Evolutionary conservation across 345 rosid species (phyloP), one percentile per base, ranked within the genome.

Genomic region (Bruguiera sexangula): DNA sequence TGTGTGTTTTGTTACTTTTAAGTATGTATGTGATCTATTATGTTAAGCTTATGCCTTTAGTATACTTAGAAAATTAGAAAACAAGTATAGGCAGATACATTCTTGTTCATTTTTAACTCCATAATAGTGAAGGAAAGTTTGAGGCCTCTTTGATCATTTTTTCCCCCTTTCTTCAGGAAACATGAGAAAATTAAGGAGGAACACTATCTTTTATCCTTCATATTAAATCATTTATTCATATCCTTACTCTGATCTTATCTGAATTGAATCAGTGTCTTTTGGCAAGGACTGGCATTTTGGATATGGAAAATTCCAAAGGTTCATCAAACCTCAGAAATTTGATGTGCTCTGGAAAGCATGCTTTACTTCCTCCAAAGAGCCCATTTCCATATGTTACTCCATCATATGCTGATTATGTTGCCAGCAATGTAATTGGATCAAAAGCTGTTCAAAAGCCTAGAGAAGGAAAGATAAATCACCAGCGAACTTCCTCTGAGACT

Each of bases 401-500:
- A 6, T 69, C 90, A 24, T 90, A 79, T 75, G 78, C 79, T 57
- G 99, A 96, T 70, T 83, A 80, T 85, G 74, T 78, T 34, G 88
- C 96, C 6, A 72, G 74, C 69, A 79, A 75, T 76, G 74, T 79
- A 55, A 73, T 76, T 75, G 91, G 96, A 78, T 80, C 89, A 58
- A 92, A 89, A 81, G 81, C 82, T 8, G 79, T 78, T 69, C 98
- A 84, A 66, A 96, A 88, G 82, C 87, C 85, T n/a, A 82, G 80
- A 50, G 87, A 84, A 50, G 86, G 83, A 66, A 82, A 77, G 63
- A 27, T 73, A 8, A 89, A 85, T 73, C 98, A 90, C 78, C 98
- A 87, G 46, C 84, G 99, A 31, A 96, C 98, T 76, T 89, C 97
- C 51, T 96, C 99, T 16, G 98, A 92, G 86, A 89, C 92, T 63